Percentiles rank a stretch among this genome's conserved stretches.
Evolutionary conservation across 768 basidiomycete genomes (phyloP).

Genomic region (Suillus tomentosus): DNA sequence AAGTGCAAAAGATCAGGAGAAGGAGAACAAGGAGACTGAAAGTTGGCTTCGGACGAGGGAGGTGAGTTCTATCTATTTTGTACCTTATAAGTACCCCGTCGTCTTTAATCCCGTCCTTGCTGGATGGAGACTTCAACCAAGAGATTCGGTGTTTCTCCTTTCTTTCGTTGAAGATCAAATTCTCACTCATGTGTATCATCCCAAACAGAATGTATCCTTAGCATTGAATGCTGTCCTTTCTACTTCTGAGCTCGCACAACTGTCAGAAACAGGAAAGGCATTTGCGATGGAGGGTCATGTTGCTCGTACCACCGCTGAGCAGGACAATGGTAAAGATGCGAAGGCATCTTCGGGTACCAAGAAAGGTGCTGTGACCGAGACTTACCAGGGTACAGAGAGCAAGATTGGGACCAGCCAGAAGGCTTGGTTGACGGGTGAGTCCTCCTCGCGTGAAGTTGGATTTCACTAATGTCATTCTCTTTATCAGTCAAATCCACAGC

Average conservation of each 20-base stretch:
- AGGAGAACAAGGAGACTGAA: not conserved
- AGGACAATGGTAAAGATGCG: not conserved
- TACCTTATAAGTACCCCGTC: not conserved
- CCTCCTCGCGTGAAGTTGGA: not conserved
- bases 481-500: not conserved
- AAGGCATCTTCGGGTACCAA: not conserved
- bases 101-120: not conserved
- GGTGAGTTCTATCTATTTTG: not conserved
- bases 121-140: not conserved
- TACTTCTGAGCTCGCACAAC: constrained; percentile 15
- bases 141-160: not conserved
- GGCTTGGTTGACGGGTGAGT: not conserved
- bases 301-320: not conserved
- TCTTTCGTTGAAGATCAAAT: not conserved
- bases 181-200: not conserved
- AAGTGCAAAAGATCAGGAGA: not conserved
- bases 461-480: not conserved
- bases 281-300: constrained; percentile 20
- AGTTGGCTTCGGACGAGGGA: constrained; percentile 2
- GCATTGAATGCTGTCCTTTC: constrained; percentile 32
- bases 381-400: no score
- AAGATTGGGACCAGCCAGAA: not conserved
- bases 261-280: constrained; percentile 28
- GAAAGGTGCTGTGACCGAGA: no score
- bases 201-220: constrained; percentile 26